Percentiles rank a stretch among this genome's conserved stretches.
phyloP scores from a whole-genome alignment of 306 rosid genomes.

The Ziziphus jujuba region DNA sequence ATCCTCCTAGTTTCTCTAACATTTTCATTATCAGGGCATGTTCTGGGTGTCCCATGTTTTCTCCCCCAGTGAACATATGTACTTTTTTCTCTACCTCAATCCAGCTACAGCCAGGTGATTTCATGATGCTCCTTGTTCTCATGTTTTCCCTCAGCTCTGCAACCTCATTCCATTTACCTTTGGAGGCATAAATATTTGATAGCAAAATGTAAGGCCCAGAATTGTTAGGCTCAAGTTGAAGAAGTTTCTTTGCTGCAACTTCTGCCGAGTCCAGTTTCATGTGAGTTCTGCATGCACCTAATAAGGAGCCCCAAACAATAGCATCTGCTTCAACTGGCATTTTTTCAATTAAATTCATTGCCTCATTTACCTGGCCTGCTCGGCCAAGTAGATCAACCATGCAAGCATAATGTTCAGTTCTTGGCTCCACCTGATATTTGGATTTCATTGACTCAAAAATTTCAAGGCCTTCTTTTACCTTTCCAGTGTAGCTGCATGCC shows the following conservation, averaged over 20 bases:
- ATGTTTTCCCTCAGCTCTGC: conserved; percentile 49
- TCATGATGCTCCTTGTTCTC: conserved; percentile 49
- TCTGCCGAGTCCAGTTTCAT: conserved; percentile 45
- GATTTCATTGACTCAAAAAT: conserved; percentile 31
- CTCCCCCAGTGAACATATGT: conserved; percentile 66
- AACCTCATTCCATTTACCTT: conserved; percentile 58
- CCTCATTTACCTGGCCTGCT: conserved; percentile 35
- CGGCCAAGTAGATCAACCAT: conserved; percentile 52
- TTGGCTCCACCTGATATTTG: conserved; percentile 27
- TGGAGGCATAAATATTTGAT: conserved; percentile 62
- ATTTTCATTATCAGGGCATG: conserved; percentile 47
- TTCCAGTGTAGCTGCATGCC: conserved; percentile 43
- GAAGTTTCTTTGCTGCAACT: conserved; percentile 55
- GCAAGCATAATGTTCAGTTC: conserved; percentile 45
- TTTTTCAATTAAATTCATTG: conserved; percentile 36
- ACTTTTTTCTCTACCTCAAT: conserved; percentile 66
- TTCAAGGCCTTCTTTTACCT: conserved; percentile 35
- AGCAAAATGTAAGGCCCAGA: conserved; percentile 61
- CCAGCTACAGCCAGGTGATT: conserved; percentile 80
- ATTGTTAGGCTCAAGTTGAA: conserved; percentile 59
- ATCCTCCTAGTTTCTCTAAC: conserved; percentile 52
- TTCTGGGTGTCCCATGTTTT: conserved; percentile 56
- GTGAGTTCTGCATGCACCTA: conserved; percentile 43
- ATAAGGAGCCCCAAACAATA: conserved; percentile 41
- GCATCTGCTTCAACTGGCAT: conserved; percentile 46